Base-by-base conservation (phyloP, 352 stramenopile species). In the Phytophthora nicotianae region DNA sequence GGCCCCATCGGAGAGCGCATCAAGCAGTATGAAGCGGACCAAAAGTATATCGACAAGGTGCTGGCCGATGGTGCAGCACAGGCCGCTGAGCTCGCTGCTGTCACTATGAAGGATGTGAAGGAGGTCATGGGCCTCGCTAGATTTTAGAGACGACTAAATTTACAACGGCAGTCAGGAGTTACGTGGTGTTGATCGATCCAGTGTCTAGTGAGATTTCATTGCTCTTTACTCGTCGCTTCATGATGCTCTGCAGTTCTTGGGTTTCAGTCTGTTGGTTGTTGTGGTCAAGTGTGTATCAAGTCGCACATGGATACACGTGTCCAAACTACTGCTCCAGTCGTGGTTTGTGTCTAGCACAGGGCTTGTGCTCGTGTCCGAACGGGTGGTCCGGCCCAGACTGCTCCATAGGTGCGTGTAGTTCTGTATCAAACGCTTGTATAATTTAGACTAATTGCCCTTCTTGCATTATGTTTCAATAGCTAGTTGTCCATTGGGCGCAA, bases 1-100 rank as follows among this genome's bases (percentile, higher is more conserved):
- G 86, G 86, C 65, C 97, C 97, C 5, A 98, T 99, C 65, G 96
- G 98, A 73, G 80, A 89, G 43, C 77, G 88, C 49, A 99, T 99
- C 70, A 73, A 91, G 42, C 77, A 98, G 60, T 89, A 98, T 23
- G 82, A 98, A 50, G 73, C 81, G 9, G 95, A 99, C 64, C 78
- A 86, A 24, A 70, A 70, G n/a, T 98, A 97, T 59, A 81, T 99
- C 21, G 83, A 95, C 51, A 46, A 70, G 26, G 85, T 98, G 48
- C 74, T 99, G 8, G 81, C 76, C 14, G 79, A 97, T 17, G 97
- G 97, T 45, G 81, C 78, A 33, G 75, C 83, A 14, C 64, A 83
- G 45, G 83, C 87, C 6, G 76, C 70, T 1, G 82, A 88, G 27
- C 62, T 93, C 19, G 87, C 87, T 14, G 72, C 67, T 0, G 68